These are phyloP conservation scores for Asterella californica DNA, from an alignment of 225 moss, liverwort and hornwort genomes.

Conservation along the genomic window DNA sequence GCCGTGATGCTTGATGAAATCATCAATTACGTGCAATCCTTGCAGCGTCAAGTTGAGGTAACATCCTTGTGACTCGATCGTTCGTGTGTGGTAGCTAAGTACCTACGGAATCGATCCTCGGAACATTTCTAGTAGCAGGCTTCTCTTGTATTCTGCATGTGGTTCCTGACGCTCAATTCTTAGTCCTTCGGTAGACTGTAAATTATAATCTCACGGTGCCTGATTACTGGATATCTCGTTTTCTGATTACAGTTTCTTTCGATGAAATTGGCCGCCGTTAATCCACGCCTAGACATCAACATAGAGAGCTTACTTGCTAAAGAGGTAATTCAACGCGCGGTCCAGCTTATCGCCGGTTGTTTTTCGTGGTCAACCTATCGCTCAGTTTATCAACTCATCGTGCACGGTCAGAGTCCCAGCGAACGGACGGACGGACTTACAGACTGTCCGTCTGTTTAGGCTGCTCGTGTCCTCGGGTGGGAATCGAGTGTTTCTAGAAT, in stretches of 20 bases:
- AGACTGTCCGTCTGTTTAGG: too few species aligned
- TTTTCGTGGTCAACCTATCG: too few species aligned
- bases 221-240: background rate
- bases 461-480: too few species aligned
- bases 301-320: conserved; percentile 53
- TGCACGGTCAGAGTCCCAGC: too few species aligned
- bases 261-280: conserved; percentile 68
- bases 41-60: conserved; percentile 72
- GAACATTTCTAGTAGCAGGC: too few species aligned
- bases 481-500: background rate
- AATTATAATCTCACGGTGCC: background rate
- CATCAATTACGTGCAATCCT: conserved; percentile 76
- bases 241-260: conserved; percentile 47
- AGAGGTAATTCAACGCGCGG: conserved; percentile 37
- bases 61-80: background rate
- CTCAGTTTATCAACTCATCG: too few species aligned
- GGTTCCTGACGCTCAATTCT: too few species aligned
- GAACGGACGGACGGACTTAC: too few species aligned
- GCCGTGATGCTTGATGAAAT: conserved; percentile 82
- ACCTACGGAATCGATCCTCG: too few species aligned
- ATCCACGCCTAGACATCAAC: conserved; percentile 52
- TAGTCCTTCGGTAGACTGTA: background rate
- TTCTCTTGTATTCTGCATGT: too few species aligned
- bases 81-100: background rate
- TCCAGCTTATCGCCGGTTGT: background rate